These are phyloP conservation scores for Farysia itapuensis DNA, from an alignment of 1,284 basidiomycete genomes.

Conservation along the genomic window DNA sequence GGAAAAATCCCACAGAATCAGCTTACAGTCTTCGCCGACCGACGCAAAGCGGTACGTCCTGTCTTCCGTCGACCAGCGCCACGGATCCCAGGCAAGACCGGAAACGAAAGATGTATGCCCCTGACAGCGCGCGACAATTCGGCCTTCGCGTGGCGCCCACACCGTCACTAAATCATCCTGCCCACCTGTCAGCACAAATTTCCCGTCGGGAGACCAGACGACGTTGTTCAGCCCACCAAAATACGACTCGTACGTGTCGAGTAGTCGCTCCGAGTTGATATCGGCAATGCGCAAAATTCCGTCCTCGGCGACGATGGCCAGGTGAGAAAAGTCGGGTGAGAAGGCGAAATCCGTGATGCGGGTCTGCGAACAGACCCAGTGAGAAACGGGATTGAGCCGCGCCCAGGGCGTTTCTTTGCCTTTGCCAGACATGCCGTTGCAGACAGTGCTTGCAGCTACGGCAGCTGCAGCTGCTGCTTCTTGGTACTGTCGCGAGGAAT, in stretches of 20 bases:
- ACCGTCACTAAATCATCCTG: conserved; percentile 88
- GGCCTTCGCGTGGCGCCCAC: conserved; percentile 46
- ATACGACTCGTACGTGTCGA: conserved; percentile 48
- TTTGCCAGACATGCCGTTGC: conserved; percentile 33
- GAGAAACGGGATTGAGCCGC: conserved; percentile 47
- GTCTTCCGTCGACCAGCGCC: conserved; percentile 65
- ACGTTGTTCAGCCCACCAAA: conserved; percentile 71
- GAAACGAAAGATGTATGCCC: conserved; percentile 94
- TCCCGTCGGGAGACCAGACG: conserved; percentile 91
- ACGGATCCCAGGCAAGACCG: conserved; percentile 81
- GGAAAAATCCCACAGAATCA: conserved; percentile 55
- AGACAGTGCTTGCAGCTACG: conserved; percentile 14
- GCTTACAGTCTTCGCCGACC: conserved; percentile 53
- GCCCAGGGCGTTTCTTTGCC: conserved; percentile 33
- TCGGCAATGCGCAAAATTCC: conserved; percentile 51
- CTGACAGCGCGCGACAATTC: conserved; percentile 89
- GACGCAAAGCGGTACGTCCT: conserved; percentile 49
- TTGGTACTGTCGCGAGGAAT: conserved; percentile 18
- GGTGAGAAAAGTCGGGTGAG: conserved; percentile 41
- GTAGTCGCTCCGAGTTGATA: conserved; percentile 40
- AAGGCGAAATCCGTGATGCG: conserved; percentile 52
- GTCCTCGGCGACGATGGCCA: conserved; percentile 49
- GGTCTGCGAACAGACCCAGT: conserved; percentile 40
- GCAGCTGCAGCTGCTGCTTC: conserved; percentile 24
- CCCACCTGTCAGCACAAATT: conserved; percentile 83